Base-by-base conservation (phyloP, 2,329 filamentous ascomycete species). In the Ilyonectria sp. region DNA sequence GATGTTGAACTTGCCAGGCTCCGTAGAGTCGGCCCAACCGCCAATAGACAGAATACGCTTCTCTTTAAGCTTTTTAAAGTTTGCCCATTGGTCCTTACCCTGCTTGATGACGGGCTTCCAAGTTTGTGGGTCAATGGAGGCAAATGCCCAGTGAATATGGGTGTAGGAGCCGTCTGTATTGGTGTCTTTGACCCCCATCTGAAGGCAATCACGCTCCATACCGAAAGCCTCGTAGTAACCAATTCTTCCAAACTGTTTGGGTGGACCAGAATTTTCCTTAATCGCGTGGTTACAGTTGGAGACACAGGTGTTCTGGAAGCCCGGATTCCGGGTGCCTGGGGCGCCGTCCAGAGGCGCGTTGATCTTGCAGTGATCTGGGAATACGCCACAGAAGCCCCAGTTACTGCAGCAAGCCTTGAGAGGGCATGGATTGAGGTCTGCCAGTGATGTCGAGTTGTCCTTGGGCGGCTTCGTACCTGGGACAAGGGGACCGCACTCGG, bases 101-200 rank as follows among this genome's bases (percentile, higher is more conserved):
- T 76, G 54, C 0, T 68, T 33, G 60, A 80, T 60, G 6, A 62
- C 63, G 1, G 68, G 62, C 7, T 63, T 68, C 65, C 55, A 69
- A 4, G 69, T 71, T 6, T 63, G 44, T 0, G 68, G 52, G 2
- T 73, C 76, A 21, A 84, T 68, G 0, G 62, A 67, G 5, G 65
- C 80, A 72, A 84, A 85, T 0, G 58, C 72, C 63, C 69, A 73
- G 17, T 75, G 71, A 3, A 74, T 71, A 33, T 74, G 67, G 1
- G 71, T 74, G n/a, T 73, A 74, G 3, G 57, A 54, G 1, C 67
- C 58, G 6, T 71, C 64, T 0, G 67, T 71, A n/a, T 73, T 69
- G 29, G 68, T 63, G 29, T 68, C n/a, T 19, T 71, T 69, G 9
- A 67, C 68, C 13, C 35, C 49, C 1, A 67, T 11, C 33, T 33